Evolutionary conservation across 257 asterid genomes (phyloP).

Genomic region (Gentiana macrophylla): DNA sequence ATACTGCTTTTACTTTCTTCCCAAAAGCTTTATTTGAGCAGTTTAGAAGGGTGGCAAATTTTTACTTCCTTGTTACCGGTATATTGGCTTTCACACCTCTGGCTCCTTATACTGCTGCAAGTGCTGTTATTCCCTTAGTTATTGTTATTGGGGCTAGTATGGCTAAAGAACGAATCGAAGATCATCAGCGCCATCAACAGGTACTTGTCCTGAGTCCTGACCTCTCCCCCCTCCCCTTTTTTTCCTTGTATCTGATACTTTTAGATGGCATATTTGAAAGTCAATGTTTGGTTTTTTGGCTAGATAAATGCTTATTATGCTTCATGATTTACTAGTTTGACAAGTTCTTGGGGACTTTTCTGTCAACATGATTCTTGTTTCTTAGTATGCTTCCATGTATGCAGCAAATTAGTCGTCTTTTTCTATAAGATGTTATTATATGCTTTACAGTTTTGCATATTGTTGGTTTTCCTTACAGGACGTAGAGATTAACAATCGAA

Average conservation of each 20-base stretch:
- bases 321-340: too few relatives aligned
- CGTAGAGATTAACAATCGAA: conserved; percentile 69
- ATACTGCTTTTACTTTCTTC: conserved; percentile 66
- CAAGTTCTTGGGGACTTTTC: too few relatives aligned
- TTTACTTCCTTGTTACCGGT: conserved; percentile 69
- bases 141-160: conserved; percentile 69
- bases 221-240: too few relatives aligned
- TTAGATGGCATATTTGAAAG: too few relatives aligned
- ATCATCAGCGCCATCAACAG: conserved; percentile 66
- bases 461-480: conserved; percentile 34
- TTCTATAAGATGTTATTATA: too few relatives aligned
- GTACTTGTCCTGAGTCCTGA: conserved; percentile 20
- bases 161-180: conserved; percentile 81
- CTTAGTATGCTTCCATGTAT: too few relatives aligned
- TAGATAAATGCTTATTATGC: too few relatives aligned
- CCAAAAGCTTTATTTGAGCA: conserved; percentile 90
- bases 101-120: conserved; percentile 66
- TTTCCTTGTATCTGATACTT: background rate
- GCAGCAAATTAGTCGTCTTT: too few relatives aligned
- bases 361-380: too few relatives aligned
- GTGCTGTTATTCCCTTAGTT: conserved; percentile 58
- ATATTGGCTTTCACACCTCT: conserved; percentile 56
- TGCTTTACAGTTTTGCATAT: too few relatives aligned
- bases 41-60: conserved; percentile 91
- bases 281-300: too few relatives aligned